A percentile compares a stretch with the other conserved stretches of the same genome.
Evolutionary conservation across 331 rosid genomes (phyloP).

Genomic region (Malus hybrid): DNA sequence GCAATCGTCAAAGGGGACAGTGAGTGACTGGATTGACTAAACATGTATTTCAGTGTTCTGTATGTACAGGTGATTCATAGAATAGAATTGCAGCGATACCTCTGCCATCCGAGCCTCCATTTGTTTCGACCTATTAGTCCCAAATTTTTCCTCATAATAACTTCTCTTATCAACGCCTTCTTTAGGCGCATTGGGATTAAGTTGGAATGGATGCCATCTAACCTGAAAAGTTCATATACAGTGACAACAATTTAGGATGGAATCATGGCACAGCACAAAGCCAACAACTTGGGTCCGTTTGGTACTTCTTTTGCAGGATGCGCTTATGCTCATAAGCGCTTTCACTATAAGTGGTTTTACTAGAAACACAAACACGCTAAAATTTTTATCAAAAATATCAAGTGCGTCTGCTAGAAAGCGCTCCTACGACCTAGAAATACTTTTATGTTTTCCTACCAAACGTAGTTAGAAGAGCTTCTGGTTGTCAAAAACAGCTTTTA

Average conservation of each 20-base stretch:
- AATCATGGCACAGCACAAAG: not conserved
- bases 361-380: too few relatives aligned
- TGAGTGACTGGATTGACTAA: not conserved
- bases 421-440: too few relatives aligned
- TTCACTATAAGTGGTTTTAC: too few relatives aligned
- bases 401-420: too few relatives aligned
- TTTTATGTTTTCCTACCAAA: too few relatives aligned
- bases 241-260: not conserved
- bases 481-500: too few relatives aligned
- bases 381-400: too few relatives aligned
- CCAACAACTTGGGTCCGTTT: not conserved
- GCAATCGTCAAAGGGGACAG: slow-evolving; percentile 23
- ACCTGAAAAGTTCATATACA: slow-evolving; percentile 35
- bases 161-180: slow-evolving; percentile 67
- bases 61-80: not conserved
- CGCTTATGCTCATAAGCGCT: too few relatives aligned
- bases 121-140: slow-evolving; percentile 34
- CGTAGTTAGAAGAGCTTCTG: too few relatives aligned
- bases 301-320: too few relatives aligned
- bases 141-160: slow-evolving; percentile 51
- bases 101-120: slow-evolving; percentile 73
- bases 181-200: slow-evolving; percentile 65
- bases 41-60: not conserved
- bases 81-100: slow-evolving; percentile 34
- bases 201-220: slow-evolving; percentile 85